Evolutionary conservation across 768 basidiomycete species (phyloP), one percentile per base, ranked within the genome.

Genomic region (Naganishia antarctica): DNA sequence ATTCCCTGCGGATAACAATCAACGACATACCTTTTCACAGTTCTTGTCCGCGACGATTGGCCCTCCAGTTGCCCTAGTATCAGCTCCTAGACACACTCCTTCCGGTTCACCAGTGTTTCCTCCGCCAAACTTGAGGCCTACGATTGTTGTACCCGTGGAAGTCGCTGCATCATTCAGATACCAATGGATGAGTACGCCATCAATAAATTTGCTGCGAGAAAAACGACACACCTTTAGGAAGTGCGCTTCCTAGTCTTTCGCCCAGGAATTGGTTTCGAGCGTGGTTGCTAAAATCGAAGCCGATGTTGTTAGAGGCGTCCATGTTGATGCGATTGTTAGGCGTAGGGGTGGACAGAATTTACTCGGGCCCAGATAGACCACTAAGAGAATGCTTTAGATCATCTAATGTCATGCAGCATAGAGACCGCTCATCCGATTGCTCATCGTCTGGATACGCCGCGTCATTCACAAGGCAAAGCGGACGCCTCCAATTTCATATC

Each of bases 21-120:
- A n/a, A n/a, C n/a, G n/a, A 69, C 80, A 49, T 61, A 93, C 94
- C 88, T 99, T 99, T 81, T 98, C 96, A 79, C 96, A 99, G 80
- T 99, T 99, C 84, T 99, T 98, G 81, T 98, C 94, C 0, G 91
- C 91, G 28, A 99, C 90, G 69, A 98, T 97, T 25, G 84, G 84
- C 0, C 94, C 96, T 66, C 87, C 90, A 0, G 96, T 98, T 4
- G 96, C 93, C 71, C 94, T 83, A 0, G 96, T 99, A 78, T 98
- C 96, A 15, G 96, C 96, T 48, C 94, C 96, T 5, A 99, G 84
- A 18, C 94, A 84, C 70, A 99, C 86, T 5, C 96, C 96, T 73
- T 90, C 90, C 70, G 86, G 87, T 64, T 76, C 76, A 16, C 76
- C 78, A 15, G 73, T 73, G 29, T 73, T 70, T 28, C 77, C 76